Percentiles rank a stretch among this genome's conserved stretches.
Evolutionary conservation across 2,329 filamentous ascomycete species (phyloP).

Genomic region (Epichloe glyceriae): DNA sequence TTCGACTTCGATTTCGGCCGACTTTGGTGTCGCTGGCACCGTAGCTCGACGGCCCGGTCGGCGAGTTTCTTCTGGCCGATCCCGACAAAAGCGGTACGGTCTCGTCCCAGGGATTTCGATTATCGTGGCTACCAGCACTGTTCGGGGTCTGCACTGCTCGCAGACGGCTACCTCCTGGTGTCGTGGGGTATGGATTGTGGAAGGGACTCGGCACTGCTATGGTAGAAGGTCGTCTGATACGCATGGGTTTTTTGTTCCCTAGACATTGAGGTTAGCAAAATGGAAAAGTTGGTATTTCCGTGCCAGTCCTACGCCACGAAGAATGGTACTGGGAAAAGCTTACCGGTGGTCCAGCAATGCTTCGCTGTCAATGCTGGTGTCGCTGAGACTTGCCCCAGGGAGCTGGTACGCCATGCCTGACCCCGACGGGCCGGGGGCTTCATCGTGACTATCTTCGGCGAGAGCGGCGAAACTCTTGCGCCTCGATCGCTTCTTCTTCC

Average conservation of each 20-base stretch:
- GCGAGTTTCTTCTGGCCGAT: slow-evolving; percentile 12
- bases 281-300: background rate
- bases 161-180: slow-evolving; percentile 20
- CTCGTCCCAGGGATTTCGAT: slow-evolving; percentile 33
- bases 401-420: slow-evolving; percentile 40
- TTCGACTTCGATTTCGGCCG: slow-evolving; percentile 26
- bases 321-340: slow-evolving; percentile 6
- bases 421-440: slow-evolving; percentile 20
- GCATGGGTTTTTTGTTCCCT: slow-evolving; percentile 49
- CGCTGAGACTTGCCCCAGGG: slow-evolving; percentile 51
- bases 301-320: background rate
- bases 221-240: slow-evolving; percentile 48
- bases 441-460: slow-evolving; percentile 38
- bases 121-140: slow-evolving; percentile 35
- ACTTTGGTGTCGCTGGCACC: slow-evolving; percentile 27
- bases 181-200: slow-evolving; percentile 19
- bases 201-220: slow-evolving; percentile 23
- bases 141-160: slow-evolving; percentile 23
- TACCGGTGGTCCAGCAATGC: slow-evolving; percentile 77
- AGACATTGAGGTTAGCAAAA: background rate
- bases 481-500: slow-evolving; percentile 64
- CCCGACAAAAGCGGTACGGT: slow-evolving; percentile 40
- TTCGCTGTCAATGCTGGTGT: slow-evolving; percentile 81
- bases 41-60: slow-evolving; percentile 22
- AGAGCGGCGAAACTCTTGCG: slow-evolving; percentile 68